Evolutionary conservation across 495 filamentous ascomycete genomes (phyloP), one percentile per base, ranked within the genome.

Genomic region (Aspergillus ostianus): DNA sequence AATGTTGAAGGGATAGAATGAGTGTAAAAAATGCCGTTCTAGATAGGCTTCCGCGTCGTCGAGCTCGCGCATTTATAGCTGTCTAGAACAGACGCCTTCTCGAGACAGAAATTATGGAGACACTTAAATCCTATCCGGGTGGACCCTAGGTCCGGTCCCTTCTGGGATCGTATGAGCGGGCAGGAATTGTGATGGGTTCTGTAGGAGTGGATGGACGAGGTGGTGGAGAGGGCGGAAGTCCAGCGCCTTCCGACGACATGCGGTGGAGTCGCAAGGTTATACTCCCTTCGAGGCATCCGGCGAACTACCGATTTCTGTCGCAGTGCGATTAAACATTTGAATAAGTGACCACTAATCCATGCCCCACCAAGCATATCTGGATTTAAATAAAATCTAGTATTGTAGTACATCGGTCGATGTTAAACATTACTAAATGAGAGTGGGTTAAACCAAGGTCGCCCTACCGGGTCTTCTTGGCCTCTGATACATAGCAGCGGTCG

Each of bases 401-500:
- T 7, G 8, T 32, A 32, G 7, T 8, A 8, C 29, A 32, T 32
- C 8, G 29, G 23, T 26, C 23, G 23, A 32, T 4, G 29, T 32
- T 10, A 7, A 32, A 8, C 10, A 32, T 32, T 32, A 26, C 2
- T 26, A 2, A 26, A 2, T 26, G 4, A 26, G 4, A 26, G 23
- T 26, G 23, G 4, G 23, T 26, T 26, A 26, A 26, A 26, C 4
- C 23, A 26, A 26, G 23, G 23, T 26, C 23, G 23, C 23, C 23
- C 17, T 44, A 54, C 30, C 9, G 52, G 3, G 21, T 20, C 56
- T 60, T 55, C 47, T 60, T 60, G 8, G 10, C 23, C n/a, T 60
- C 45, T 0, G 10, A 5, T 52, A 46, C 27, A 51, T 62, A 62
- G 12, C 49, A 53, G 18, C 90, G 77, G 61, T 92, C 89, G 69